Evolutionary conservation across 495 filamentous ascomycete species (phyloP).

Genomic region (Trypethelium eluteriae): DNA sequence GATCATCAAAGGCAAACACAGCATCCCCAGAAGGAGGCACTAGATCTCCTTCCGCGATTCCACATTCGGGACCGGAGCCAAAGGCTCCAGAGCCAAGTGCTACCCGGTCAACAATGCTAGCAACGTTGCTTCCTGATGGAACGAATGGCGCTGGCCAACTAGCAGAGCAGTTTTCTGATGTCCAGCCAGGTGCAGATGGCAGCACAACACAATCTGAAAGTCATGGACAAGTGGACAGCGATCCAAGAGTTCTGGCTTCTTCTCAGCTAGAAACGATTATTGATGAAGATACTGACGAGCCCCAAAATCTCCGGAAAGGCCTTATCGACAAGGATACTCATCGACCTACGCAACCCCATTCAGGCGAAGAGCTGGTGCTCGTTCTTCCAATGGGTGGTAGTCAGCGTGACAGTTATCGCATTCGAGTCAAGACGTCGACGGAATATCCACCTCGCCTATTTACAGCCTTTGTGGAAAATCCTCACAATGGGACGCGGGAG

Average conservation of each 20-base stretch:
- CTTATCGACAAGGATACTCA: background rate
- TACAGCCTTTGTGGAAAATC: background rate
- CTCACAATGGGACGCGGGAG: background rate
- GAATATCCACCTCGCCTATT: background rate
- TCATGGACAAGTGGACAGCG: background rate
- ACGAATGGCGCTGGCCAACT: background rate
- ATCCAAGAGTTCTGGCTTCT: background rate
- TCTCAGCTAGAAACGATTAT: background rate
- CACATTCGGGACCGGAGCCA: background rate
- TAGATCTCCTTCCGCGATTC: constrained; percentile 2
- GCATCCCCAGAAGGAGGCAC: background rate
- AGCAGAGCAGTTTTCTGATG: background rate
- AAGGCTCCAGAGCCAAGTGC: background rate
- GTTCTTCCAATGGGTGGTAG: background rate
- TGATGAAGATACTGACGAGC: background rate
- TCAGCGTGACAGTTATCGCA: background rate
- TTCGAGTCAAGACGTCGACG: background rate
- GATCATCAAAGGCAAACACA: background rate
- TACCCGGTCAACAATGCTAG: background rate
- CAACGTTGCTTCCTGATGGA: background rate
- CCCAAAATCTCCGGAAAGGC: no score
- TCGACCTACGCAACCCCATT: background rate
- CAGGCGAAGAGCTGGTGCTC: background rate
- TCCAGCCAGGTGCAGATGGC: background rate
- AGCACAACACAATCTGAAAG: background rate